Evolutionary conservation across 2,329 filamentous ascomycete species (phyloP).

Genomic region (Exophiala alcalophila): DNA sequence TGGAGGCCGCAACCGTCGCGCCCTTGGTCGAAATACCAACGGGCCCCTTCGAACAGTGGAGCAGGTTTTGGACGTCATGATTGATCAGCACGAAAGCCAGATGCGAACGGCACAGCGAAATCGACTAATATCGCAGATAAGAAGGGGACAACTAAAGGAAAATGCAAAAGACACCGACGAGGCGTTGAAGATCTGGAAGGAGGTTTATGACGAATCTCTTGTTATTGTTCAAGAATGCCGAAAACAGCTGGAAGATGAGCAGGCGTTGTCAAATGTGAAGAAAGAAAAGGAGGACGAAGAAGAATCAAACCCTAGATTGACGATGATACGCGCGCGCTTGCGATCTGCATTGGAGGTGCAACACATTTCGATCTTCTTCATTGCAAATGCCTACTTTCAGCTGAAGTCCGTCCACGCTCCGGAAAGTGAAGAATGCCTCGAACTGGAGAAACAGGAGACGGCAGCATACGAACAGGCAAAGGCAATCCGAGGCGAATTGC

Average conservation of each 20-base stretch:
- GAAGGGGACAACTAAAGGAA: slow-evolving; percentile 73
- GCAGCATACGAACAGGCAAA: slow-evolving; percentile 77
- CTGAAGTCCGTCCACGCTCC: slow-evolving; percentile 69
- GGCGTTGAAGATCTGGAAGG: slow-evolving; percentile 68
- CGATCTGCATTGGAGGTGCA: slow-evolving; percentile 73
- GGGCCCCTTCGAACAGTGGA: slow-evolving; percentile 75
- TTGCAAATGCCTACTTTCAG: slow-evolving; percentile 78
- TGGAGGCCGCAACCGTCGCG: slow-evolving; percentile 62
- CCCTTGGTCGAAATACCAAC: slow-evolving; percentile 61
- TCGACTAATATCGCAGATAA: slow-evolving; percentile 62
- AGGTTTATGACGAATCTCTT: slow-evolving; percentile 51
- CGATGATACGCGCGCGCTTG: slow-evolving; percentile 62
- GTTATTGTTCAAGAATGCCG: slow-evolving; percentile 60
- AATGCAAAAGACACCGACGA: slow-evolving; percentile 66
- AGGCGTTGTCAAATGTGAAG: slow-evolving; percentile 33
- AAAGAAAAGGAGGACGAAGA: slow-evolving; percentile 37
- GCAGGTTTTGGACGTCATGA: slow-evolving; percentile 87
- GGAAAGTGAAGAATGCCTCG: slow-evolving; percentile 46
- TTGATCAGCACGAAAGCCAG: slow-evolving; percentile 71
- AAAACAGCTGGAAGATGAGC: slow-evolving; percentile 55
- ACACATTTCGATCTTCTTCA: slow-evolving; percentile 81
- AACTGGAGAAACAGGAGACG: slow-evolving; percentile 67
- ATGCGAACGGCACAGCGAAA: slow-evolving; percentile 68
- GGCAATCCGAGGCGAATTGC: slow-evolving; percentile 69
- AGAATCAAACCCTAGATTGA: slow-evolving; percentile 48